Conservation (phyloP, 495 filamentous ascomycete genomes). For the Sporormia fimetaria region DNA sequence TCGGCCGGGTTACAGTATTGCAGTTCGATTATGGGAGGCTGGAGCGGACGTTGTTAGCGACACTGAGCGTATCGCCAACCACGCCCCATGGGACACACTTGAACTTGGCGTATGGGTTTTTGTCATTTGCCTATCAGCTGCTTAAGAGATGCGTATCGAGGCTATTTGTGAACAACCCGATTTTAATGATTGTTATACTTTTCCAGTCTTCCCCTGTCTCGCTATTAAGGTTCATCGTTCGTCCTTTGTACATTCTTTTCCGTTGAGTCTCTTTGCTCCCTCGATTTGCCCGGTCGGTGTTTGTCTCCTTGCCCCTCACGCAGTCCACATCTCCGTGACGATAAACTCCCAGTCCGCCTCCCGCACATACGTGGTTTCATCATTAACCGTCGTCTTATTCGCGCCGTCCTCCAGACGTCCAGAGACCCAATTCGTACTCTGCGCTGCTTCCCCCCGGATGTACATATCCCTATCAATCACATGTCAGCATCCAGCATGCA, state of each 20-base stretch:
- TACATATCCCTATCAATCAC: too few relatives aligned
- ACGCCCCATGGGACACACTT: slow-evolving; percentile 9
- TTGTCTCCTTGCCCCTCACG: not conserved
- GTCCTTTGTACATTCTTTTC: not conserved
- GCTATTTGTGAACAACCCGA: slow-evolving; percentile 13
- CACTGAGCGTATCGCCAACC: slow-evolving; percentile 3
- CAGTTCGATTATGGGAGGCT: not conserved
- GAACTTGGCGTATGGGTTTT: slow-evolving; percentile 17
- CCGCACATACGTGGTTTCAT: not conserved
- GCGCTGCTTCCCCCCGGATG: not conserved
- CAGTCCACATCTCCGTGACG: not conserved
- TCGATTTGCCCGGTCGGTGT: not conserved
- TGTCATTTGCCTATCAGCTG: too few relatives aligned
- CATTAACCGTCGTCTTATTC: slow-evolving; percentile 2
- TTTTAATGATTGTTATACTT: slow-evolving; percentile 14
- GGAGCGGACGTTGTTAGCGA: not conserved
- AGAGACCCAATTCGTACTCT: not conserved
- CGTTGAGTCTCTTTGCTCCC: not conserved
- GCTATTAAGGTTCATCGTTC: too few relatives aligned
- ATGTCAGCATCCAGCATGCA: not conserved
- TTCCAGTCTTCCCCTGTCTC: not conserved
- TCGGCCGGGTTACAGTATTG: not conserved
- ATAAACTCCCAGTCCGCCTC: not conserved
- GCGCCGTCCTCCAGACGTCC: not conserved
- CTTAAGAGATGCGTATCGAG: slow-evolving; percentile 11